A percentile compares a stretch with the other conserved stretches of the same genome.
Evolutionary conservation across 768 basidiomycete species (phyloP).

Genomic region (Rhizopogon roseolus): DNA sequence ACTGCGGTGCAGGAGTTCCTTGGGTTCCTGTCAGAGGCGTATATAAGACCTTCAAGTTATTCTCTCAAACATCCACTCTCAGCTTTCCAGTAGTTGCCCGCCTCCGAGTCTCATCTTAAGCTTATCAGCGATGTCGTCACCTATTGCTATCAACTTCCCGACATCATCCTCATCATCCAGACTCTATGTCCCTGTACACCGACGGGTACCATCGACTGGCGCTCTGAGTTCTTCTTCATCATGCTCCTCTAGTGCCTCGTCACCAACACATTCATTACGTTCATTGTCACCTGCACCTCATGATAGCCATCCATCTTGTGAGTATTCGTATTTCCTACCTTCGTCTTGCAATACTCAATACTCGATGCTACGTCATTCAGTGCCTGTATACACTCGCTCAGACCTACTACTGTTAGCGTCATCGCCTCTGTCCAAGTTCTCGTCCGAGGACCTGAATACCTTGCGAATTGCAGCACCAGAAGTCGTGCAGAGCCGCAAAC

Average conservation of each 20-base stretch:
- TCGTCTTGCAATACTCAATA: neutral
- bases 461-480: slow-evolving; percentile 20
- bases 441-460: neutral
- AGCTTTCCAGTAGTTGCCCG: neutral
- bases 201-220: slow-evolving; percentile 16
- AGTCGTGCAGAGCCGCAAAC: slow-evolving; percentile 19
- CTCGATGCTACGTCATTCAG: neutral
- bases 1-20: no score
- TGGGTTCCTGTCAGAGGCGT: neutral
- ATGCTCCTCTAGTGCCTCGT: slow-evolving; percentile 8
- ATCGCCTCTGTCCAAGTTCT: slow-evolving; percentile 16
- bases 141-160: slow-evolving; percentile 13
- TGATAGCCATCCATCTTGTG: slow-evolving; percentile 1
- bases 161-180: slow-evolving; percentile 14
- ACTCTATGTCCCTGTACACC: slow-evolving; percentile 39
- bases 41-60: neutral
- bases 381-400: slow-evolving; percentile 19
- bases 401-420: slow-evolving; percentile 19
- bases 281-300: neutral
- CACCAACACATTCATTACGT: slow-evolving; percentile 6
- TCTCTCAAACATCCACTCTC: neutral
- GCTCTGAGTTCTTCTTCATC: slow-evolving; percentile 15
- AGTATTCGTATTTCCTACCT: neutral
- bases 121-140: slow-evolving; percentile 22
- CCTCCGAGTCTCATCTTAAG: slow-evolving; percentile 5